Evolutionary conservation across 495 filamentous ascomycete species (phyloP).

Genomic region (Trichoderma erinaceum): DNA sequence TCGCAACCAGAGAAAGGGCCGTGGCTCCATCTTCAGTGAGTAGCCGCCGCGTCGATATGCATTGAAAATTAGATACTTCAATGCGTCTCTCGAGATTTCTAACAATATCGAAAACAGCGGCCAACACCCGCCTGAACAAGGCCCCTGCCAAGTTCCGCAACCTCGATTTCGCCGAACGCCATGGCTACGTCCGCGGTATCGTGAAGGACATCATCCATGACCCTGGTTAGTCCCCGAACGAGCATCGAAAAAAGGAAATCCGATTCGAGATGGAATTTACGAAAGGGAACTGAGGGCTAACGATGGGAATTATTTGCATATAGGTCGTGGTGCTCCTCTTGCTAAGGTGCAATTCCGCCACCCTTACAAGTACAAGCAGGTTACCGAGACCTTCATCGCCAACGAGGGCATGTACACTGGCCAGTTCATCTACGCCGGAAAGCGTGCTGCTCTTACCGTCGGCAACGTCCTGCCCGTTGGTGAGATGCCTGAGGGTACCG

Average conservation of each 20-base stretch:
- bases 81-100: constrained; percentile 14
- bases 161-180: constrained; percentile 89
- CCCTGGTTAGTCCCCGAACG: constrained; percentile 49
- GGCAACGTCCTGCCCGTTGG: constrained; percentile 94
- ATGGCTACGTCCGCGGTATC: constrained; percentile 94
- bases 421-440: constrained; percentile 99
- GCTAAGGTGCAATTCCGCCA: constrained; percentile 94
- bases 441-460: constrained; percentile 91
- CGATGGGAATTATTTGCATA: neutral
- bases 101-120: constrained; percentile 12
- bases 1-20: constrained; percentile 96
- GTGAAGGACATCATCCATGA: constrained; percentile 99
- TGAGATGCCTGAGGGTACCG: constrained; percentile 96
- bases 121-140: constrained; percentile 18
- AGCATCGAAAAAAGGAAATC: neutral
- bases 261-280: constrained; percentile 3
- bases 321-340: constrained; percentile 81
- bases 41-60: constrained; percentile 21
- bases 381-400: constrained; percentile 97
- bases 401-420: constrained; percentile 99
- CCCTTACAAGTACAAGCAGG: constrained; percentile 79
- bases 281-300: neutral
- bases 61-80: neutral
- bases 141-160: constrained; percentile 78
- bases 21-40: constrained; percentile 96